These are phyloP conservation scores for Elasticomyces elasticus DNA, from an alignment of 495 filamentous ascomycete genomes.

Conservation along the genomic window DNA sequence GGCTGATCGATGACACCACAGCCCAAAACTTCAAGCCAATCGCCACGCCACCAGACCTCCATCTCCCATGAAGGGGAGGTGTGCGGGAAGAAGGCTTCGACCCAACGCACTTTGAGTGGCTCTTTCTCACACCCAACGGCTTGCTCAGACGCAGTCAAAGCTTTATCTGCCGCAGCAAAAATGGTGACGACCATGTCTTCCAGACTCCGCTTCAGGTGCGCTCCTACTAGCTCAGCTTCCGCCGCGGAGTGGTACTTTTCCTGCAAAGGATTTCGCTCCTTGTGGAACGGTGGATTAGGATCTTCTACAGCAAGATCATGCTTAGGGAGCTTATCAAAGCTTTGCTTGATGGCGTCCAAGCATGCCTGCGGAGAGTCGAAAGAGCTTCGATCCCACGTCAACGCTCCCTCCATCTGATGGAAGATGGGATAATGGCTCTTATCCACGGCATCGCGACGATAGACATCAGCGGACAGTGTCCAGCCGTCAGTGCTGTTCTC, in stretches of 20 bases:
- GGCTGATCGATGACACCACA: constrained; percentile 84
- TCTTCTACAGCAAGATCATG: constrained; percentile 69
- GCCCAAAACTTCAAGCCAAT: constrained; percentile 91
- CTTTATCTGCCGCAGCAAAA: constrained; percentile 66
- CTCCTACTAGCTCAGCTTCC: constrained; percentile 73
- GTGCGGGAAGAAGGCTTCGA: constrained; percentile 95
- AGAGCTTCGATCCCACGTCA: constrained; percentile 69
- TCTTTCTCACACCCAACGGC: constrained; percentile 48
- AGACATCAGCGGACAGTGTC: constrained; percentile 90
- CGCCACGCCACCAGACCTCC: constrained; percentile 87
- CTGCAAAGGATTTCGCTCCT: constrained; percentile 78
- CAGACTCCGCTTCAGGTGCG: constrained; percentile 80
- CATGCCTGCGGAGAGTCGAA: constrained; percentile 28
- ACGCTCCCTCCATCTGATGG: constrained; percentile 96
- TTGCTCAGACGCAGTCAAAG: constrained; percentile 42
- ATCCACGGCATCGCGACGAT: constrained; percentile 89
- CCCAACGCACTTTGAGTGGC: constrained; percentile 79
- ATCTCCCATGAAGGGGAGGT: constrained; percentile 92
- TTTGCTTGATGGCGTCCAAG: constrained; percentile 1
- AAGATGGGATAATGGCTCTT: constrained; percentile 92
- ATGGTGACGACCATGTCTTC: constrained; percentile 84
- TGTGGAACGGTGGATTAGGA: constrained; percentile 67
- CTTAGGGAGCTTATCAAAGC: constrained; percentile 30
- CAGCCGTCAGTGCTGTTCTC: constrained; percentile 62
- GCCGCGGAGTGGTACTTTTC: constrained; percentile 53